Evolutionary conservation across 1,284 basidiomycete species (phyloP).

Genomic region (Bondarzewia mesenterica): DNA sequence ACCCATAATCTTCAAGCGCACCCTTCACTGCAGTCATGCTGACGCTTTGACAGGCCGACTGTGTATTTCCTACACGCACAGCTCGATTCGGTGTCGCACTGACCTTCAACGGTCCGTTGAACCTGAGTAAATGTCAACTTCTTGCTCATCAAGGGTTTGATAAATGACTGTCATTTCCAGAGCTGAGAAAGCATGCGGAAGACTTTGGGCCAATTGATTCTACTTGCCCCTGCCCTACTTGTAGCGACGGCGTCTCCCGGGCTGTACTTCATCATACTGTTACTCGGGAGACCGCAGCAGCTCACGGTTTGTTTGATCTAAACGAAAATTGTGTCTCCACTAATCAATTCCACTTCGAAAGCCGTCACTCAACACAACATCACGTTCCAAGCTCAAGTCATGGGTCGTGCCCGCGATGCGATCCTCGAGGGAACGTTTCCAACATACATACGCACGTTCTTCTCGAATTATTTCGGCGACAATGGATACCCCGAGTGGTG

Average conservation of each 20-base stretch:
- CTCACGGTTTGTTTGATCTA: constrained; percentile 49
- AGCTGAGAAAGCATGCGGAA: constrained; percentile 57
- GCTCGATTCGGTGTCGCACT: constrained; percentile 82
- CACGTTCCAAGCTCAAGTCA: constrained; percentile 73
- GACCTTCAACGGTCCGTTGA: constrained; percentile 71
- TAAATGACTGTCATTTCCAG: constrained; percentile 23
- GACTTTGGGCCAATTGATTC: constrained; percentile 67
- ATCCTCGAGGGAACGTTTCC: constrained; percentile 73
- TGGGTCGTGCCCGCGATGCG: constrained; percentile 72
- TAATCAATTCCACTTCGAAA: constrained; percentile 20
- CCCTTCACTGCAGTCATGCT: neutral
- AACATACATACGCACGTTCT: constrained; percentile 65
- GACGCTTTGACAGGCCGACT: constrained; percentile 55
- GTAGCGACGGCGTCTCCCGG: constrained; percentile 51
- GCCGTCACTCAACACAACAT: constrained; percentile 76
- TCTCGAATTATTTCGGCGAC: constrained; percentile 61
- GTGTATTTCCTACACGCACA: constrained; percentile 83
- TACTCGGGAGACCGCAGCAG: constrained; percentile 71
- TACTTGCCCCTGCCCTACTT: constrained; percentile 75
- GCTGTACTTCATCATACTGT: constrained; percentile 67
- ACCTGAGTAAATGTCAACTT: constrained; percentile 48
- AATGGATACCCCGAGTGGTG: constrained; percentile 77
- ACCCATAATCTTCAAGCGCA: constrained; percentile 11
- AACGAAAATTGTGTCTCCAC: neutral
- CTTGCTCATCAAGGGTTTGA: neutral